Percentiles rank a stretch among this genome's conserved stretches.
Evolutionary conservation across 2,329 filamentous ascomycete species (phyloP).

Genomic region (Penicillium aurantiogriseum): DNA sequence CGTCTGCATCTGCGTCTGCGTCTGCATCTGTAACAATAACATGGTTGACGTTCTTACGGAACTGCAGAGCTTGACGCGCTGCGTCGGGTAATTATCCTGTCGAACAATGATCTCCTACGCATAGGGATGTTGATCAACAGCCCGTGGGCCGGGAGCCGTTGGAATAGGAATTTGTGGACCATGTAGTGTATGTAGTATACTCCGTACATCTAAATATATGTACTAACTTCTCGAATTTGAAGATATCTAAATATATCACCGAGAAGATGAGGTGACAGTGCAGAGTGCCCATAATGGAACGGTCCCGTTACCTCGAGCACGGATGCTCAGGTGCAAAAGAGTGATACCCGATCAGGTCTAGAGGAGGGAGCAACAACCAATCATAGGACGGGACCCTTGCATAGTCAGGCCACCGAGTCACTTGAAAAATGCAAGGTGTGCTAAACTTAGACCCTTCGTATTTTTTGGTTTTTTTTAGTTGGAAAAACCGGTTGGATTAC

Average conservation of each 20-base stretch:
- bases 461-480: neutral
- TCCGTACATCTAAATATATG: neutral
- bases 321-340: neutral
- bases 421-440: slow-evolving; percentile 25
- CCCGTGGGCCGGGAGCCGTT: slow-evolving; percentile 1
- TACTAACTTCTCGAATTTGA: no score
- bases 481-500: no score
- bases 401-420: slow-evolving; percentile 26
- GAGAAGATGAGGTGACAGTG: slow-evolving; percentile 29
- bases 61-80: slow-evolving; percentile 1
- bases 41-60: slow-evolving; percentile 9
- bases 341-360: slow-evolving; percentile 8
- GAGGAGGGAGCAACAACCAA: slow-evolving; percentile 11
- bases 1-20: neutral
- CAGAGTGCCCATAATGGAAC: slow-evolving; percentile 21
- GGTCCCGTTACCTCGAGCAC: neutral
- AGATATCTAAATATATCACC: neutral
- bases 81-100: slow-evolving; percentile 8
- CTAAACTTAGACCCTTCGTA: slow-evolving; percentile 23
- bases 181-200: neutral
- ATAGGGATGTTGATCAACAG: slow-evolving; percentile 13
- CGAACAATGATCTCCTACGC: slow-evolving; percentile 5
- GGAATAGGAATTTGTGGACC: neutral
- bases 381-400: slow-evolving; percentile 20
- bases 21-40: slow-evolving; percentile 9